Conservation (phyloP, 1,284 basidiomycete species). For the Cyathus pygmaeus region DNA sequence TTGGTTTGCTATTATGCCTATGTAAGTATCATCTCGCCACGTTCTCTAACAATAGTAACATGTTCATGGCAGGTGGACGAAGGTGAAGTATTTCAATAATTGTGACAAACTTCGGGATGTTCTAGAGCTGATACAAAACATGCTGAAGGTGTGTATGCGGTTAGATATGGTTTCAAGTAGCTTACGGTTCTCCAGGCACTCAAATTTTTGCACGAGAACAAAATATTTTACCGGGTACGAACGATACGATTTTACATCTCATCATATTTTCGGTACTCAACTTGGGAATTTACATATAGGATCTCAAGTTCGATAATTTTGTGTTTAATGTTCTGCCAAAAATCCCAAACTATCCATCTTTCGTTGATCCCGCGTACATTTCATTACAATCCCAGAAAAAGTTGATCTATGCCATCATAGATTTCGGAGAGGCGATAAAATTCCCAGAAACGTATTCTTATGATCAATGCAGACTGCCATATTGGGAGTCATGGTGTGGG, state of each 20-base stretch:
- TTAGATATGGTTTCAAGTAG: not conserved
- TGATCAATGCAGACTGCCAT: not conserved
- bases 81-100: not conserved
- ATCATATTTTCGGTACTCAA: not conserved
- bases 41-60: not conserved
- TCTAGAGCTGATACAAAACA: not conserved
- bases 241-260: not conserved
- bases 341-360: not conserved
- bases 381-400: not conserved
- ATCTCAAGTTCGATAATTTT: not conserved
- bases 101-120: not conserved
- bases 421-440: not conserved
- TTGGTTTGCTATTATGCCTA: not conserved
- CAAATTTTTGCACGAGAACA: not conserved
- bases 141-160: slow-evolving; percentile 1
- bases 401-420: not conserved
- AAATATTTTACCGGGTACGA: not conserved
- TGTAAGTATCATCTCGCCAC: not conserved
- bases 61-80: not conserved
- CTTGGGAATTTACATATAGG: not conserved
- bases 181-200: not conserved
- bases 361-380: too few species aligned
- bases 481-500: not conserved
- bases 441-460: not conserved
- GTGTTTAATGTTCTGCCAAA: not conserved